Conservation (phyloP, 495 filamentous ascomycete genomes). For the Aspergillus wentii region DNA sequence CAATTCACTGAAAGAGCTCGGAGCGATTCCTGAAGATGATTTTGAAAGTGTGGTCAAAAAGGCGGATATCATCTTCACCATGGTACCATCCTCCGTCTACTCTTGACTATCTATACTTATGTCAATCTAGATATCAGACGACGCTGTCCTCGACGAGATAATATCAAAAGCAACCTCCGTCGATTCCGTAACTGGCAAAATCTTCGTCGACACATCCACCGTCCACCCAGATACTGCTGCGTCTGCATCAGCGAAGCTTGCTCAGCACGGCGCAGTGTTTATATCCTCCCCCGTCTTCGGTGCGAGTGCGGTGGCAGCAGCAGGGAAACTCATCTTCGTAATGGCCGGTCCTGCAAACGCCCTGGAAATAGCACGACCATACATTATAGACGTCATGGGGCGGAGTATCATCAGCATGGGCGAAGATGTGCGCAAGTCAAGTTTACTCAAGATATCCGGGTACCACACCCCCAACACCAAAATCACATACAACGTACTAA, state of each 20-base stretch:
- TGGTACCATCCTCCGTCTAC: too few relatives aligned
- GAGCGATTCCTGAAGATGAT: constrained; percentile 17
- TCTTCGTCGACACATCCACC: constrained; percentile 25
- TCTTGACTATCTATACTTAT: too few relatives aligned
- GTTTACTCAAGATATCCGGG: constrained; percentile 15
- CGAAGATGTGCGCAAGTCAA: constrained; percentile 10
- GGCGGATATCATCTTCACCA: constrained; percentile 28
- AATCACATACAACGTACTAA: not conserved
- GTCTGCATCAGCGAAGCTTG: constrained; percentile 5
- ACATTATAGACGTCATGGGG: constrained; percentile 17
- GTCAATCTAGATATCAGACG: constrained; percentile 6
- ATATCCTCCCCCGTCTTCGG: constrained; percentile 22
- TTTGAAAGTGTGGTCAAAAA: constrained; percentile 18
- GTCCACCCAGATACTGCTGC: constrained; percentile 17
- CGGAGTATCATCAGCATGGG: constrained; percentile 16
- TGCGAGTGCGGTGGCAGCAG: constrained; percentile 12
- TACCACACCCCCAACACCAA: not conserved
- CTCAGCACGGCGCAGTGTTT: constrained; percentile 7
- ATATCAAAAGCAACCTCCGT: too few relatives aligned
- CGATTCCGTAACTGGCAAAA: constrained; percentile 9
- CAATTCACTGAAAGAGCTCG: constrained; percentile 16
- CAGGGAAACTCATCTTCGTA: constrained; percentile 18
- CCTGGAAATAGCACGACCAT: constrained; percentile 6
- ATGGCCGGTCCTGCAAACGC: constrained; percentile 10
- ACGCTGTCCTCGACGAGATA: constrained; percentile 7